Conservation (phyloP, 2,329 filamentous ascomycete genomes). For the Didymella pinodella region DNA sequence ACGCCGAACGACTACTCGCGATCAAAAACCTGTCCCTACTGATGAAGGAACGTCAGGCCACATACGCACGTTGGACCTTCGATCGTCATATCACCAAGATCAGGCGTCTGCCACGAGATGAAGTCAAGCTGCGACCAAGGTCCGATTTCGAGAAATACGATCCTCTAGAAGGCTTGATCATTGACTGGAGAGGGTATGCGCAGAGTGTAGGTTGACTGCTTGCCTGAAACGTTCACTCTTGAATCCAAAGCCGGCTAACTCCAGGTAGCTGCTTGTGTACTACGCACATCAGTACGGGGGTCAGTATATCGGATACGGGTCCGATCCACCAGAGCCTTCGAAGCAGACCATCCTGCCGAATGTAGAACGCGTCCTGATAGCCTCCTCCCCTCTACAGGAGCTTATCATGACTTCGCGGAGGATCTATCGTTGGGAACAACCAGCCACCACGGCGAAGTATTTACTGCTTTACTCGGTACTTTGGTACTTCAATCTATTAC, state of each 20-base stretch:
- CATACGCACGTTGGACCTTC: slow-evolving; percentile 49
- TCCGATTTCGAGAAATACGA: slow-evolving; percentile 37
- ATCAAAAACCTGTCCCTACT: slow-evolving; percentile 29
- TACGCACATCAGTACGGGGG: slow-evolving; percentile 46
- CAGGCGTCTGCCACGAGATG: slow-evolving; percentile 34
- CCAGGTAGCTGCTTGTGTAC: slow-evolving; percentile 38
- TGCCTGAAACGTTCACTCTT: no score
- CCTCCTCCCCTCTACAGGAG: slow-evolving; percentile 49
- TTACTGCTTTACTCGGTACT: slow-evolving; percentile 34
- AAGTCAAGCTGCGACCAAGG: slow-evolving; percentile 28
- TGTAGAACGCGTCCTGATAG: slow-evolving; percentile 49
- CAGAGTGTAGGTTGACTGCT: slow-evolving; percentile 30
- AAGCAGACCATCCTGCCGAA: slow-evolving; percentile 47
- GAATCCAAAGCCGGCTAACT: slow-evolving; percentile 11
- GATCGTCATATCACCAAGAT: slow-evolving; percentile 49
- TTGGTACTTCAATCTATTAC: slow-evolving; percentile 39
- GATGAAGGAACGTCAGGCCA: slow-evolving; percentile 42
- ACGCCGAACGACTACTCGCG: slow-evolving; percentile 28
- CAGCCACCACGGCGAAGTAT: slow-evolving; percentile 42
- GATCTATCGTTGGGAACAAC: slow-evolving; percentile 51
- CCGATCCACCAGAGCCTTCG: slow-evolving; percentile 39
- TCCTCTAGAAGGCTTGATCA: slow-evolving; percentile 18
- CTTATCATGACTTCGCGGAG: slow-evolving; percentile 45
- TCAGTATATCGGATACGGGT: slow-evolving; percentile 49
- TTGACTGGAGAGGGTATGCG: slow-evolving; percentile 44